These are phyloP conservation scores for Collybia nuda DNA, from an alignment of 768 basidiomycete species.

Conservation along the genomic window DNA sequence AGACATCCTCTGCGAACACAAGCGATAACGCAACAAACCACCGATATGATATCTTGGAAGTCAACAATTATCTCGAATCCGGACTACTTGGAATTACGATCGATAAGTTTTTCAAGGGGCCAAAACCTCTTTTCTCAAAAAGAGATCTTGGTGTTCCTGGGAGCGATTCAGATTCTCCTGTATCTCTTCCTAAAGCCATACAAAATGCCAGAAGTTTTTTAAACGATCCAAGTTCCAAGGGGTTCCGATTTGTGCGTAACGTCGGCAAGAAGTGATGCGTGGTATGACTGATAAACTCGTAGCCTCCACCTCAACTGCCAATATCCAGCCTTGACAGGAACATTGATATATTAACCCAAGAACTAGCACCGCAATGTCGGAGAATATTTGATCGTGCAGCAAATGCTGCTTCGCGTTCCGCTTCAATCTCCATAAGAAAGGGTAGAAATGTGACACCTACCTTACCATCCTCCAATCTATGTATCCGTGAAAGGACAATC, in stretches of 20 bases:
- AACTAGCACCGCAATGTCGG: constrained; percentile 61
- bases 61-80: constrained; percentile 74
- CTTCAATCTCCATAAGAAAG: constrained; percentile 36
- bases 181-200: no score
- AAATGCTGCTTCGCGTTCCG: constrained; percentile 62
- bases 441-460: constrained; percentile 30
- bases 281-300: no score
- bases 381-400: constrained; percentile 62
- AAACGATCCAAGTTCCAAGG: constrained; percentile 42
- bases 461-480: constrained; percentile 23
- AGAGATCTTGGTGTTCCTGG: constrained; percentile 47
- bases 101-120: constrained; percentile 80
- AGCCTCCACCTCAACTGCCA: no score
- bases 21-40: constrained; percentile 50
- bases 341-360: constrained; percentile 62
- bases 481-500: constrained; percentile 57
- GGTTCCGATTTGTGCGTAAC: constrained; percentile 53
- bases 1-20: constrained; percentile 50
- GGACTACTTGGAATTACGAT: constrained; percentile 68
- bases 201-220: constrained; percentile 17
- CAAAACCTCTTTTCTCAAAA: constrained; percentile 49
- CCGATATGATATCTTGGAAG: constrained; percentile 76
- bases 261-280: no score
- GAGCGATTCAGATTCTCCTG: constrained; percentile 3
- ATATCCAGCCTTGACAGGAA: constrained; percentile 55